Percentiles rank a stretch among this genome's conserved stretches.
phyloP scores from a whole-genome alignment of 1,139 yeast genomes.

The Yamadazyma songkhlaensis region DNA sequence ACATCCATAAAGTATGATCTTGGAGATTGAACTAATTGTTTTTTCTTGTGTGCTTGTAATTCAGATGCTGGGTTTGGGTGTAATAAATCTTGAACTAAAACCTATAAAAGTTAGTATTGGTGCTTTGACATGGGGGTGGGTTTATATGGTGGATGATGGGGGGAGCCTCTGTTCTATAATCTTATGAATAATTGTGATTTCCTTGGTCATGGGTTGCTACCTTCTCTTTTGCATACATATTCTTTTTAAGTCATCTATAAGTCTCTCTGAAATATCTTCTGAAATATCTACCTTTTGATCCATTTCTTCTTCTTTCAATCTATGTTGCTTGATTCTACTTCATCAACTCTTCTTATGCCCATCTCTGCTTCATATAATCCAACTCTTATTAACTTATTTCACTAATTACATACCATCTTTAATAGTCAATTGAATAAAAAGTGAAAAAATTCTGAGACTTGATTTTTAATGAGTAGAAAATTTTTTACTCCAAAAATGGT shows the following conservation, averaged over 20 bases:
- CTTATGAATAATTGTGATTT: too few relatives aligned
- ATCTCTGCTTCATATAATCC: background rate
- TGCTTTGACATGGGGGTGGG: too few relatives aligned
- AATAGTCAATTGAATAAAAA: slow-evolving; percentile 3
- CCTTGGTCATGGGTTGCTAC: background rate
- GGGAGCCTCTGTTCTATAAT: background rate
- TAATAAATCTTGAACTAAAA: slow-evolving; percentile 96
- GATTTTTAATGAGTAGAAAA: slow-evolving; percentile 3
- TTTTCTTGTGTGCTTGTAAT: slow-evolving; percentile 96
- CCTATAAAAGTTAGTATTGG: slow-evolving; percentile 34
- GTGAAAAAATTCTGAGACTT: slow-evolving; percentile 4
- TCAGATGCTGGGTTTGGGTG: slow-evolving; percentile 98
- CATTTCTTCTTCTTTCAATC: too few relatives aligned
- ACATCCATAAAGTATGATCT: slow-evolving; percentile 99
- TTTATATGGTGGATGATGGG: background rate
- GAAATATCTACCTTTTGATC: too few relatives aligned
- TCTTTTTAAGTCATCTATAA: too few relatives aligned
- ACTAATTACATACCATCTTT: slow-evolving; percentile 5
- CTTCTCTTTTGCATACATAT: too few relatives aligned
- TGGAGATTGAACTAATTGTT: slow-evolving; percentile 96
- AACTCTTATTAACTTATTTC: background rate
- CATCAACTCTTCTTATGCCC: background rate
- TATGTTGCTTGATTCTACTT: too few relatives aligned
- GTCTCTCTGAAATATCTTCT: too few relatives aligned
- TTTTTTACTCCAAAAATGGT: slow-evolving; percentile 1